These are phyloP conservation scores for Backusella morwellensis DNA, from an alignment of 192 early-diverging fungal genomes.

Conservation along the genomic window DNA sequence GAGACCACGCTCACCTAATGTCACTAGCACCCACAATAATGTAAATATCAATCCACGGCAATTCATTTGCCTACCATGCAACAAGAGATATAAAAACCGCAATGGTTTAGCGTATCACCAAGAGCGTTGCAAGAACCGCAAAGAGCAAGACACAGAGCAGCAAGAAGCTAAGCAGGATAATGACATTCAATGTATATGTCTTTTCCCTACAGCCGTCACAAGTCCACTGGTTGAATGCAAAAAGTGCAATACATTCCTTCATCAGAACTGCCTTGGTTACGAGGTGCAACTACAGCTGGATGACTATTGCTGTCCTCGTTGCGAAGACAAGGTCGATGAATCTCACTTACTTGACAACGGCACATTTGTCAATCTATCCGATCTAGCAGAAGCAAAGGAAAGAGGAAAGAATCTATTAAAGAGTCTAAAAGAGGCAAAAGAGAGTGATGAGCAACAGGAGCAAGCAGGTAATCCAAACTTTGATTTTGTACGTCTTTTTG, in stretches of 20 bases:
- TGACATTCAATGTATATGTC: neutral
- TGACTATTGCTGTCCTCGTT: neutral
- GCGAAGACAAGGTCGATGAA: neutral
- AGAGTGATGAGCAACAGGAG: neutral
- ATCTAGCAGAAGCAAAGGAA: neutral
- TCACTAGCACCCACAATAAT: neutral
- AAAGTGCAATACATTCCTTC: neutral
- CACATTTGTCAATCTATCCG: neutral
- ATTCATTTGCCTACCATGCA: slow-evolving; percentile 56
- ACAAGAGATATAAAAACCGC: slow-evolving; percentile 62
- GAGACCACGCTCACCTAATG: neutral
- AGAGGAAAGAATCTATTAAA: neutral
- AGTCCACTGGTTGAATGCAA: neutral
- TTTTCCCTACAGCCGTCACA: neutral
- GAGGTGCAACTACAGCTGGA: neutral
- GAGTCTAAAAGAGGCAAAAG: neutral
- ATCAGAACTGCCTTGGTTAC: neutral
- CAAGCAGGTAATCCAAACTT: neutral
- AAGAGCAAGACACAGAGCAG: neutral
- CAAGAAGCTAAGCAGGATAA: neutral
- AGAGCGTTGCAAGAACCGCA: slow-evolving; percentile 20
- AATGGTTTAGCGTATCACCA: slow-evolving; percentile 56
- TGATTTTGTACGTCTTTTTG: neutral
- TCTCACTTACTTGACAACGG: neutral
- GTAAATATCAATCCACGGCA: neutral